Evolutionary conservation across 2,329 filamentous ascomycete genomes (phyloP).

Genomic region (Davidsoniella eucalypti): DNA sequence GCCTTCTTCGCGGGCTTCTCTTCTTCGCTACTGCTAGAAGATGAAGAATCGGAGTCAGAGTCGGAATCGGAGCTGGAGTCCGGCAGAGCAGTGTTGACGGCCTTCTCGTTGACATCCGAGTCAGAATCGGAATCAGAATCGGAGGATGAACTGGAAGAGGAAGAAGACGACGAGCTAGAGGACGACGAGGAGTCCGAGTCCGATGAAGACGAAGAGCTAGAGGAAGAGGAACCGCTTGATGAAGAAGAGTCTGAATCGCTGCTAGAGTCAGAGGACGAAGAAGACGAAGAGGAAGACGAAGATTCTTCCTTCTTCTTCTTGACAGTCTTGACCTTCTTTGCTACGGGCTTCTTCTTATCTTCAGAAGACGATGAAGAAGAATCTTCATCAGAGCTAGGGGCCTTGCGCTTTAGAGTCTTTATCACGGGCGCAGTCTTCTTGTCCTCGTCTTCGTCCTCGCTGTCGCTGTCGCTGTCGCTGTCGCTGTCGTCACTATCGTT

Average conservation of each 20-base stretch:
- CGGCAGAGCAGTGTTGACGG: conserved; percentile 24
- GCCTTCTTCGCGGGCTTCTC: conserved; percentile 5
- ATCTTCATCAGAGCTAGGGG: conserved; percentile 16
- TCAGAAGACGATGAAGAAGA: conserved; percentile 18
- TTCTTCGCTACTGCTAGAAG: conserved; percentile 16
- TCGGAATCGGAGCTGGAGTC: conserved; percentile 25
- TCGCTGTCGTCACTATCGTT: conserved; percentile 13
- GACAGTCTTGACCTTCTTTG: conserved; percentile 35
- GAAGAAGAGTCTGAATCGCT: conserved; percentile 14
- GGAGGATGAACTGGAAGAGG: conserved; percentile 23
- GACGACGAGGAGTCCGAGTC: conserved; percentile 1
- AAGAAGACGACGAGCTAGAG: conserved; percentile 17
- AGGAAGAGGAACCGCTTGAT: conserved; percentile 15
- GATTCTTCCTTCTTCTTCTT: conserved; percentile 30
- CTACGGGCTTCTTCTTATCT: conserved; percentile 18
- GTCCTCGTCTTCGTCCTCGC: conserved; percentile 16
- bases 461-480: conserved; percentile 14
- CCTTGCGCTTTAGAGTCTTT: conserved; percentile 26
- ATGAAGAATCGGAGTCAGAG: conserved; percentile 20
- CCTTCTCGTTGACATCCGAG: conserved; percentile 13
- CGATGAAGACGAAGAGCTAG: conserved; percentile 2
- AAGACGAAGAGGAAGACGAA: conserved; percentile 2
- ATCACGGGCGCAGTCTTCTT: conserved; percentile 13
- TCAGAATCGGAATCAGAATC: conserved; percentile 22
- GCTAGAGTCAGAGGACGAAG: conserved; percentile 13